Conservation (phyloP, 1,284 basidiomycete genomes). For the Serendipita sp. region DNA sequence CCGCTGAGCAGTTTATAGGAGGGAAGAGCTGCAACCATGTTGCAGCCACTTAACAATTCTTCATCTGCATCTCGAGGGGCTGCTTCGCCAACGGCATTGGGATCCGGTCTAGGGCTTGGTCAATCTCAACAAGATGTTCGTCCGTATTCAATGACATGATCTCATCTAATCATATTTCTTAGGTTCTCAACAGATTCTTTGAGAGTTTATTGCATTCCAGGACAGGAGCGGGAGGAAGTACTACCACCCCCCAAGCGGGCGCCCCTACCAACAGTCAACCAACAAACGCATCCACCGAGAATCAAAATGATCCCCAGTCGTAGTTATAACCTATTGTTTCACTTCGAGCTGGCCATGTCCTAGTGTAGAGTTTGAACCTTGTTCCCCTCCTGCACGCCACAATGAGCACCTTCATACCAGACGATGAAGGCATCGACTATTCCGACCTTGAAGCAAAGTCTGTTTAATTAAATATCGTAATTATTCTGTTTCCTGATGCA, state of each 20-base stretch:
- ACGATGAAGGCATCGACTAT: slow-evolving; percentile 75
- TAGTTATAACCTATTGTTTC: no score
- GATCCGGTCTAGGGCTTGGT: slow-evolving; percentile 12
- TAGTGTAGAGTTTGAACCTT: neutral
- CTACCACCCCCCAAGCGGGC: neutral
- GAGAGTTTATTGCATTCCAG: slow-evolving; percentile 60
- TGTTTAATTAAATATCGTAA: slow-evolving; percentile 17
- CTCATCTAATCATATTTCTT: neutral
- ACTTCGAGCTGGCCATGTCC: neutral
- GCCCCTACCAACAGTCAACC: neutral
- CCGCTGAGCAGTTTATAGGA: neutral
- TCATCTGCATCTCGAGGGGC: slow-evolving; percentile 10
- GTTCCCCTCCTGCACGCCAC: neutral
- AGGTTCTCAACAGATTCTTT: slow-evolving; percentile 69
- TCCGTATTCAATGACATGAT: neutral
- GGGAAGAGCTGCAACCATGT: slow-evolving; percentile 16
- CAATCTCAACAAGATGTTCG: slow-evolving; percentile 56
- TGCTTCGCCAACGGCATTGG: neutral
- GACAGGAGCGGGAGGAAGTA: slow-evolving; percentile 8
- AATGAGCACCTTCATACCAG: slow-evolving; percentile 12
- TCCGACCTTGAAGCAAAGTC: slow-evolving; percentile 90
- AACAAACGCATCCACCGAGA: neutral
- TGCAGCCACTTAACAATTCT: slow-evolving; percentile 17
- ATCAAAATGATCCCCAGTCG: no score
- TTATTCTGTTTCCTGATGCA: slow-evolving; percentile 8